Evolutionary conservation across 306 rosid genomes (phyloP).

Genomic region (Nissolia schottii): DNA sequence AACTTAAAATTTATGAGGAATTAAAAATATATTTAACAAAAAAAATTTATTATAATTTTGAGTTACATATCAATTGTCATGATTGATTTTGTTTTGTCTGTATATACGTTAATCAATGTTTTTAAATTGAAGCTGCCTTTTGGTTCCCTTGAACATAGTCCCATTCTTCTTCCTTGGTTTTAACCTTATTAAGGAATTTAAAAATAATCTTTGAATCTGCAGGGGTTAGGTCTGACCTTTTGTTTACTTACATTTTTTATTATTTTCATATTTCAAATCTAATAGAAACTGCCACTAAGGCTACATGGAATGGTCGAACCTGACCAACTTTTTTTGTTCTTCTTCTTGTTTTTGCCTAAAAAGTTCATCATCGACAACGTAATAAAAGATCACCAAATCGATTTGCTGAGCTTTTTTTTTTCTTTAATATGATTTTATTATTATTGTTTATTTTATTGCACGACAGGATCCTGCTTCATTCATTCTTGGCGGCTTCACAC

Average conservation of each 20-base stretch:
- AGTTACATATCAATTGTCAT: not conserved
- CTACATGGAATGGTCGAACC: not conserved
- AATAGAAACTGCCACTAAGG: not conserved
- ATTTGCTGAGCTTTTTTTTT: not conserved
- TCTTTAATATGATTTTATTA: too few relatives aligned
- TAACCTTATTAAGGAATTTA: not conserved
- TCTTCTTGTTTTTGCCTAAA: not conserved
- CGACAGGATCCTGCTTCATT: not conserved
- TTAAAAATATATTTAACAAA: too few relatives aligned
- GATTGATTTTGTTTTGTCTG: not conserved
- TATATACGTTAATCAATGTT: not conserved
- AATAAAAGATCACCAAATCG: constrained; percentile 12
- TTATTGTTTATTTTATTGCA: not conserved
- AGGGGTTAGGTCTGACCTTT: not conserved
- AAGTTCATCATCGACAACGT: not conserved
- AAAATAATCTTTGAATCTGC: not conserved
- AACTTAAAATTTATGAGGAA: too few relatives aligned
- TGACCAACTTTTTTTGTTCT: not conserved
- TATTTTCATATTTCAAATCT: not conserved
- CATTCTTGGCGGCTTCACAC: not conserved
- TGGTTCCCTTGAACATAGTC: not conserved
- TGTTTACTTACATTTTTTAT: not conserved
- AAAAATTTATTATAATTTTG: too few relatives aligned
- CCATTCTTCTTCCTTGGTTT: not conserved
- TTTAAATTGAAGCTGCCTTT: not conserved